Evolutionary conservation across 208 protist species (phyloP).

Genomic region (Crithidia mellificae): DNA sequence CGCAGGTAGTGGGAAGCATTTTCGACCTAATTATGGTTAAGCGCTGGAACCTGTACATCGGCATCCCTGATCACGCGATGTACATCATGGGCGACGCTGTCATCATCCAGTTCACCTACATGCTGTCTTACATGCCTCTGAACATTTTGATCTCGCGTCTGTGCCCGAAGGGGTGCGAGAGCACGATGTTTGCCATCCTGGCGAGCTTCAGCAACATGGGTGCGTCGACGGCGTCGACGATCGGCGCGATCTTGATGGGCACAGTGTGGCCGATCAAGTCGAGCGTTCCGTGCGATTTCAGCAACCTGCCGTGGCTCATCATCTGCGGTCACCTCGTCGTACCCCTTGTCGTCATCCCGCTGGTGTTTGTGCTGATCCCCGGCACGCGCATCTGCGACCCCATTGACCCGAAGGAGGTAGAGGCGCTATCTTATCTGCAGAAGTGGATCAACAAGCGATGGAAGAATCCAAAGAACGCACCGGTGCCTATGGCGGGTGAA

Average conservation of each 20-base stretch:
- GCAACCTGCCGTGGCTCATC: constrained; percentile 57
- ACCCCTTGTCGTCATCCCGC: constrained; percentile 49
- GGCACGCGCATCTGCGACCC: constrained; percentile 50
- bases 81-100: constrained; percentile 72
- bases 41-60: constrained; percentile 59
- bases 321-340: constrained; percentile 52
- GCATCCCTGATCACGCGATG: constrained; percentile 59
- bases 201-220: constrained; percentile 82
- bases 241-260: constrained; percentile 65
- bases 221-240: constrained; percentile 39
- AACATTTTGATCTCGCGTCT: constrained; percentile 80
- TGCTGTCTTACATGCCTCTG: constrained; percentile 73
- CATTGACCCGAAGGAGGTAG: constrained; percentile 32
- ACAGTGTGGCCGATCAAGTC: constrained; percentile 47
- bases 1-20: not conserved
- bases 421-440: constrained; percentile 21
- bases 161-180: constrained; percentile 74
- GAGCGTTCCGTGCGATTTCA: constrained; percentile 63
- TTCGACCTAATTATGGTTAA: constrained; percentile 73
- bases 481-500: not conserved
- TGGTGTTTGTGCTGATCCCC: constrained; percentile 60
- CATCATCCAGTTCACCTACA: constrained; percentile 57
- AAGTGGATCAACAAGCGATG: constrained; percentile 20
- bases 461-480: not conserved
- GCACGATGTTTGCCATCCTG: constrained; percentile 74